Percentiles rank a stretch among this genome's conserved stretches.
Evolutionary conservation across 345 rosid species (phyloP).

Genomic region (Pugionium dolabratum): DNA sequence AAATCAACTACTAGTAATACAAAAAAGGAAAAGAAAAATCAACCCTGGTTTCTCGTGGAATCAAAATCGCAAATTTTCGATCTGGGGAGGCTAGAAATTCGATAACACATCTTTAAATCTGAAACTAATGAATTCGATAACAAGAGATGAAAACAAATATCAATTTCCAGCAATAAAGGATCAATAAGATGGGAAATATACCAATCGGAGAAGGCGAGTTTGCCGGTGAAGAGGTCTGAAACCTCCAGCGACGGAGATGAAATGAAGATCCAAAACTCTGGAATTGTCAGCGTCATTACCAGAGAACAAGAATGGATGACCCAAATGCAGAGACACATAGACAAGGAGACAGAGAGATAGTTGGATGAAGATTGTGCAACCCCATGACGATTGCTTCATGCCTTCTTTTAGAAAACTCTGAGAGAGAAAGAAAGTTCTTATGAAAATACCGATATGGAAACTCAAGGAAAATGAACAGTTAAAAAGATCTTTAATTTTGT

Average conservation of each 20-base stretch:
- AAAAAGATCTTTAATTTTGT: not conserved
- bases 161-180: not conserved
- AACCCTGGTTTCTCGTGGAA: not conserved
- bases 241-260: slow-evolving; percentile 70
- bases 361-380: slow-evolving; percentile 59
- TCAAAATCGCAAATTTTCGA: not conserved
- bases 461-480: not conserved
- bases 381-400: slow-evolving; percentile 63
- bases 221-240: slow-evolving; percentile 49
- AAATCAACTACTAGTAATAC: not conserved
- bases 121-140: slow-evolving; percentile 14
- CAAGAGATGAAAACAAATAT: not conserved
- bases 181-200: slow-evolving; percentile 30
- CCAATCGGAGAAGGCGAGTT: slow-evolving; percentile 67
- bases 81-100: not conserved
- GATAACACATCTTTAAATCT: not conserved
- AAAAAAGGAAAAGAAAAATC: not conserved
- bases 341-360: slow-evolving; percentile 56
- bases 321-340: slow-evolving; percentile 64
- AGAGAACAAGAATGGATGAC: slow-evolving; percentile 46
- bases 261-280: slow-evolving; percentile 47
- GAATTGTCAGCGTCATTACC: slow-evolving; percentile 29
- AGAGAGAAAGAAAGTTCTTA: no score
- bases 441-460: not conserved
- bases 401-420: not conserved